Conservation (phyloP, 2,329 filamentous ascomycete species). For the Phialocephala sp. region DNA sequence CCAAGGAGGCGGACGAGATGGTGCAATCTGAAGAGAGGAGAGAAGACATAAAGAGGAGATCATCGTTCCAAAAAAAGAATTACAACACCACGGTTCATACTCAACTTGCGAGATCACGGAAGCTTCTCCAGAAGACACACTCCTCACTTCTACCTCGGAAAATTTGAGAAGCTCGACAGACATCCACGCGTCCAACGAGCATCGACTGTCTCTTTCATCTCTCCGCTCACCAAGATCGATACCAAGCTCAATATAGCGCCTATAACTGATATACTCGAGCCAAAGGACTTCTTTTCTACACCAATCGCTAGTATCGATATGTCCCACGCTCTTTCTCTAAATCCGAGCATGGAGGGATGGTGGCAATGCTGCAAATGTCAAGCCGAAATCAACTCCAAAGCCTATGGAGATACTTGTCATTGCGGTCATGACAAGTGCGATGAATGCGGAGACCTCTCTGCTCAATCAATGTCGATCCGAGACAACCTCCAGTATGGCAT, state of each 20-base stretch:
- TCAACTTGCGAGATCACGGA: not conserved
- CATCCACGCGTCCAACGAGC: not conserved
- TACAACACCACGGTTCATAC: not conserved
- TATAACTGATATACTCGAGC: not conserved
- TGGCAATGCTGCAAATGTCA: constrained; percentile 21
- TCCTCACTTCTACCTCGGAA: not conserved
- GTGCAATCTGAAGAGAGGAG: not conserved
- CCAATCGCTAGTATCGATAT: not conserved
- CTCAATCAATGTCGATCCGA: not conserved
- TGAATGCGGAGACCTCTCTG: not conserved
- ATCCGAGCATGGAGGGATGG: not conserved
- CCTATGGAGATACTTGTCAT: not conserved
- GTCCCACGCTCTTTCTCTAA: not conserved
- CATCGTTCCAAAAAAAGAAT: not conserved
- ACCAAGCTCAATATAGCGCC: not conserved
- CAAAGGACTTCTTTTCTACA: not conserved
- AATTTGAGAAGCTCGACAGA: too few species aligned
- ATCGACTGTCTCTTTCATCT: not conserved
- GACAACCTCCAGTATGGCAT: not conserved
- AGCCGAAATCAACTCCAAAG: not conserved
- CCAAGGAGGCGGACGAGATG: not conserved
- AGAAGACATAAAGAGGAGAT: not conserved
- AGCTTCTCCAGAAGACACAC: not conserved
- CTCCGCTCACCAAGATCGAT: not conserved
- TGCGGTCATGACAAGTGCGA: constrained; percentile 17